Evolutionary conservation across 108 stramenopile species (phyloP), one percentile per base, ranked within the genome.

Genomic region (Bacterosira constricta): DNA sequence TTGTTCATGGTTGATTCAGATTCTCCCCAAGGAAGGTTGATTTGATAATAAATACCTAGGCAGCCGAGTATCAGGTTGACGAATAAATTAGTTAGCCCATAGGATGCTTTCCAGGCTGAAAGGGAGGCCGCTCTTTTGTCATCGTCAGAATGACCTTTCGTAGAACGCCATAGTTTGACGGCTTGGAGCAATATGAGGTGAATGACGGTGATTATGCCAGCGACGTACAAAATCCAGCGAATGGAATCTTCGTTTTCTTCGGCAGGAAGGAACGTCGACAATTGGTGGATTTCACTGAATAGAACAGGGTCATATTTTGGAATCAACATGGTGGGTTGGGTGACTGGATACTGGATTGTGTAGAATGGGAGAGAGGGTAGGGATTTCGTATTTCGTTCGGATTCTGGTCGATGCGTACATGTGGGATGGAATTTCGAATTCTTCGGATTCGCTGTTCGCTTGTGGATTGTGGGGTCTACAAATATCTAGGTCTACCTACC

Each of bases 41-140:
- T 30, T 45, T 72, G 70, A 49, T 75, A 77, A 27, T 90, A 86
- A 37, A 79, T 54, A 21, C 89, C 89, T 26, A 84, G 15, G 17
- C 63, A 36, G 13, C 86, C 89, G 13, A 90, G 69, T 32, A 49
- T 36, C 1, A 83, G 44, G 23, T 90, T 87, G 67, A 88, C 82
- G 8, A 79, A 21, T 17, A 83, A 27, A 52, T 90, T 87, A 51
- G 86, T 88, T 34, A 85, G 44, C 60, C 88, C 86, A 66, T 90
- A 88, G 10, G 77, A 72, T 50, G 54, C 65, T 65, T 78, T 78
- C 77, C 77, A 73, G 42, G 64, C 29, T 8, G 64, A 41, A 10
- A 23, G 37, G n/a, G 64, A 39, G 12, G 26, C 18, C 30, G 3
- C 13, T 25, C 18, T 45, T 39, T 41, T 32, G 11, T 54, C 44